Evolutionary conservation across 2,329 filamentous ascomycete species (phyloP), one percentile per base, ranked within the genome.

Genomic region (Alternaria sp.): DNA sequence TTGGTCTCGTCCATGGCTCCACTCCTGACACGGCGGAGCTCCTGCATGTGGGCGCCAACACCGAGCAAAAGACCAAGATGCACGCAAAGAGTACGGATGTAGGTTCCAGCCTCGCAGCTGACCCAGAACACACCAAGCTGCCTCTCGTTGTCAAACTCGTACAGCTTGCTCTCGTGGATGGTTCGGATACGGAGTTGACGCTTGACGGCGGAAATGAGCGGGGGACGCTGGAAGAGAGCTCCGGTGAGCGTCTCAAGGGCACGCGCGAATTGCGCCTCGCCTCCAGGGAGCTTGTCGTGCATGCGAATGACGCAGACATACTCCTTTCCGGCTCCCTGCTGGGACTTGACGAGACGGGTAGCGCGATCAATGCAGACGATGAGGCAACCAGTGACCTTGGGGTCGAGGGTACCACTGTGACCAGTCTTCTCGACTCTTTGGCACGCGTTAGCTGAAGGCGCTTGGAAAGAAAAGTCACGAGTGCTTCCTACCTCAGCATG

Each of bases 51-150:
- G 57, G 93, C 96, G 72, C 95, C 95, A 62, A 97, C 94, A 79
- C 95, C 89, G 30, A 91, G 83, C 63, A 91, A 78, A 64, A 91
- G 83, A 82, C 93, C 92, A 73, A 99, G 82, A 84, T 98, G 96
- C 46, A 98, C 95, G 83, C 96, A 98, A 51, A 99, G 90, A 41
- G 96, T 99, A 86, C 96, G 92, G 81, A 99, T 98, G 83, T 99
- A 99, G 69, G 96, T 99, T 81, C 96, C 96, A 61, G 94, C 96
- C 84, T 99, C 96, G 83, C 96, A 99, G 84, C 93, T 97, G 74
- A 98, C 96, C 95, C 96, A 98, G 88, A 99, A 99, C 60, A 98
- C 95, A 82, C 92, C 96, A 41, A 99, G 88, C 82, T 98, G 94
- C 75, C 96, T 90, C 78, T 98, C 95, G 79, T 99, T 98, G 86